Conservation (phyloP, 768 basidiomycete genomes). For the Myochromella boudieri region DNA sequence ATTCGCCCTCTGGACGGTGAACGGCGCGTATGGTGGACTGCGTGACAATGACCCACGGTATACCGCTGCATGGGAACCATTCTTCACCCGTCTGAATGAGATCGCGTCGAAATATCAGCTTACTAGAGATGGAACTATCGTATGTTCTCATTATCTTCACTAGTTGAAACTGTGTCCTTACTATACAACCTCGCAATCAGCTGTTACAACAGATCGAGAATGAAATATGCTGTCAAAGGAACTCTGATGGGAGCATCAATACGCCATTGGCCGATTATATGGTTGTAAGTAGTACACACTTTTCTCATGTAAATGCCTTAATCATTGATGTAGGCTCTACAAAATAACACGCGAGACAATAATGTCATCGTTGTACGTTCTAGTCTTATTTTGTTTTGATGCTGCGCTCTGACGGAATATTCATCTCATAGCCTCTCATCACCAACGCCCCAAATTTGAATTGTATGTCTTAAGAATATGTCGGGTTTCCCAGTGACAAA, state of each 20-base stretch:
- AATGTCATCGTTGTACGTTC: constrained; percentile 6
- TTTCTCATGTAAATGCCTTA: not conserved
- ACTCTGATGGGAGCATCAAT: constrained; percentile 1
- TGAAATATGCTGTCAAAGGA: constrained; percentile 11
- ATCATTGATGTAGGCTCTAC: not conserved
- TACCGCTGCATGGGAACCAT: constrained; percentile 9
- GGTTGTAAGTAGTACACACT: not conserved
- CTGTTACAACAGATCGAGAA: constrained; percentile 10
- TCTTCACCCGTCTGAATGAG: constrained; percentile 8
- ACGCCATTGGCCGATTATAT: constrained; percentile 8
- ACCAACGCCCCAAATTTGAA: constrained; percentile 11
- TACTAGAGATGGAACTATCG: constrained; percentile 4
- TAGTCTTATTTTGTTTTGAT: not conserved
- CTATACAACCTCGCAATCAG: not conserved
- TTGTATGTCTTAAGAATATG: not conserved
- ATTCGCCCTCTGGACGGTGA: constrained; percentile 9
- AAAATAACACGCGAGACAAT: constrained; percentile 10
- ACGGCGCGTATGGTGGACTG: constrained; percentile 7
- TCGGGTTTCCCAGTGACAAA: not conserved
- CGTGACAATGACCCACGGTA: constrained; percentile 10
- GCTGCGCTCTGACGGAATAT: not conserved
- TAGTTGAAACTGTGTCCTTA: not conserved
- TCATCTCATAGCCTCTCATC: constrained; percentile 4
- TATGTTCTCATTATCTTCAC: not conserved
- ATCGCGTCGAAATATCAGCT: constrained; percentile 10